Evolutionary conservation across 108 stramenopile species (phyloP), one percentile per base, ranked within the genome.

Genomic region (Mayamaea pseudoterrestris): DNA sequence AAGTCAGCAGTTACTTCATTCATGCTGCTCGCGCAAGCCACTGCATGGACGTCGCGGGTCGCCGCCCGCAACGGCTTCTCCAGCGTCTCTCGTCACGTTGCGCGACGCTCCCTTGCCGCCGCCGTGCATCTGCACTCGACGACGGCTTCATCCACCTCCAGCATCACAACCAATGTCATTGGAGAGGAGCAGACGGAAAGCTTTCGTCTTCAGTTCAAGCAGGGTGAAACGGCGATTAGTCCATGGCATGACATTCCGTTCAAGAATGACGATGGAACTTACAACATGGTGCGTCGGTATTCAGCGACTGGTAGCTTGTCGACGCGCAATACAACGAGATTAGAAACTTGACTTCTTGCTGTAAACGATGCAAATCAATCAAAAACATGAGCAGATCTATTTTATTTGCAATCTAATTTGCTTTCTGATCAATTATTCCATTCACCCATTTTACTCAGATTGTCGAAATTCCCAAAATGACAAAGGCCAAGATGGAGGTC

Each of bases 401-500:
- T n/a, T n/a, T n/a, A n/a, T n/a, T n/a, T n/a, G n/a, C n/a, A n/a
- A n/a, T n/a, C n/a, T n/a, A n/a, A n/a, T n/a, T n/a, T n/a, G n/a
- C n/a, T n/a, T n/a, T n/a, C n/a, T n/a, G n/a, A n/a, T n/a, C n/a
- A n/a, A n/a, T n/a, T n/a, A n/a, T n/a, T n/a, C n/a, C n/a, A n/a
- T n/a, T n/a, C n/a, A n/a, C 8, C 14, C 18, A 24, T 27, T 44
- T 39, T 7, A 2, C 2, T 8, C 25, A 51, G 50, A 36, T 99
- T 35, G 93, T 87, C 39, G 98, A 99, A 65, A 97, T 99, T 45
- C 96, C 96, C 16, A 96, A 95, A 61, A 91, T 90, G 85, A 91
- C 94, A 69, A 89, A 92, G 79, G 94, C 93, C 41, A 99, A 99
- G 71, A 94, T 97, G 95, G 98, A 99, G 65, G 85, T 97, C 27